Evolutionary conservation across 352 stramenopile species (phyloP).

Genomic region (Blastocystis sp.): DNA sequence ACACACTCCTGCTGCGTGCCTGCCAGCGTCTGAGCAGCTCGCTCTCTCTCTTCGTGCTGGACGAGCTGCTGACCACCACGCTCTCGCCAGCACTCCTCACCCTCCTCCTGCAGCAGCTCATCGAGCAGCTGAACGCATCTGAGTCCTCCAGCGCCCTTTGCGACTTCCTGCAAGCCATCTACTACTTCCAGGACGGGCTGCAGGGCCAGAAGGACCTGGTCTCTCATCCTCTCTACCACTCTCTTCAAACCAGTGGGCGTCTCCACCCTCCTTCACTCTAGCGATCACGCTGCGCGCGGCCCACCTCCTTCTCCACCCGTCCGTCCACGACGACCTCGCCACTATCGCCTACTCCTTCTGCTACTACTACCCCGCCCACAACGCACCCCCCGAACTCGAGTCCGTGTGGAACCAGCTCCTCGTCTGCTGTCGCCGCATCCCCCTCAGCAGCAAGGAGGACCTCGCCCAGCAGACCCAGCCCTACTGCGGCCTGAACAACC

Average conservation of each 20-base stretch:
- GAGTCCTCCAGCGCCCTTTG: too few relatives aligned
- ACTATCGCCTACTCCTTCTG: not conserved
- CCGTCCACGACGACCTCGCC: not conserved
- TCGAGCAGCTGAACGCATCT: not conserved
- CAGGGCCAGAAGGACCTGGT: not conserved
- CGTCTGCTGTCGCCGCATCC: not conserved
- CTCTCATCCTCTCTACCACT: not conserved
- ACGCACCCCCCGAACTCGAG: not conserved
- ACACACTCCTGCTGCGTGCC: not conserved
- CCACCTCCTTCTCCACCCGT: not conserved
- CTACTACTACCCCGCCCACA: not conserved
- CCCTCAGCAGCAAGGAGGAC: not conserved
- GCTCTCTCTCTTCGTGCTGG: not conserved
- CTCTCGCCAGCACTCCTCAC: not conserved
- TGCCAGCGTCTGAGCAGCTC: not conserved
- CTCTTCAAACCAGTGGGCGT: not conserved
- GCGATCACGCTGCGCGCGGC: not conserved
- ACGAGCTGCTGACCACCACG: not conserved
- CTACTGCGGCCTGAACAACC: conserved; percentile 86
- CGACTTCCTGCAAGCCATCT: not conserved
- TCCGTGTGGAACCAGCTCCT: not conserved
- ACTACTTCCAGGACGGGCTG: not conserved
- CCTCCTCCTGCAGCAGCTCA: not conserved
- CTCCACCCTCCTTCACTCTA: not conserved
- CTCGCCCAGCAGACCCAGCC: not conserved